These are phyloP conservation scores for Hirschioporus abietinus DNA, from an alignment of 768 basidiomycete species.

Conservation along the genomic window DNA sequence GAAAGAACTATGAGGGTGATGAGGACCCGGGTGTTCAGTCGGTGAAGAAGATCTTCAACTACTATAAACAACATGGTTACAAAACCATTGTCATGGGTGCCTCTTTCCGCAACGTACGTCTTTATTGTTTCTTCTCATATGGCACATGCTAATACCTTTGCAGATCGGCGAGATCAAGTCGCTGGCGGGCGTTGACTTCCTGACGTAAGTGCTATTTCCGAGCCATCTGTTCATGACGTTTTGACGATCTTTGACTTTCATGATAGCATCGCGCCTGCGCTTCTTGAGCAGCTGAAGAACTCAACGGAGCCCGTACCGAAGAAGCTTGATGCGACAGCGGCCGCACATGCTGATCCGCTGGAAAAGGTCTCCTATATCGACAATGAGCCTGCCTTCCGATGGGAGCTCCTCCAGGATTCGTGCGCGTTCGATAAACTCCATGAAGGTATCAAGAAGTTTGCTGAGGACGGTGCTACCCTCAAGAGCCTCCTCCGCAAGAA, in stretches of 20 bases:
- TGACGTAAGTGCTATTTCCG: constrained; percentile 42
- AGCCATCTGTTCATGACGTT: background rate
- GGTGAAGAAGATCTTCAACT: constrained; percentile 97
- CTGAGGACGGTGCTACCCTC: constrained; percentile 88
- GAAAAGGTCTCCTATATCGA: constrained; percentile 82
- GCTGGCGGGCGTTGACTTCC: constrained; percentile 94
- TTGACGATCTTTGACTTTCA: background rate
- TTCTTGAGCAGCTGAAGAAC: constrained; percentile 91
- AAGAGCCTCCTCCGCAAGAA: constrained; percentile 75
- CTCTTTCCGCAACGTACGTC: constrained; percentile 92
- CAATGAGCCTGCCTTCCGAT: constrained; percentile 95
- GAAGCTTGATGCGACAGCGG: constrained; percentile 66
- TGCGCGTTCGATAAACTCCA: constrained; percentile 99
- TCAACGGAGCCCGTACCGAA: constrained; percentile 74
- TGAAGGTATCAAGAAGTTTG: constrained; percentile 98
- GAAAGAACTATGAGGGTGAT: constrained; percentile 84
- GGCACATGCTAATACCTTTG: background rate
- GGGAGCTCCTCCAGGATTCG: constrained; percentile 84
- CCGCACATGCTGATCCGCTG: constrained; percentile 54
- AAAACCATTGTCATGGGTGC: constrained; percentile 99
- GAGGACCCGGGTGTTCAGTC: constrained; percentile 94
- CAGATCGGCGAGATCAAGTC: constrained; percentile 89
- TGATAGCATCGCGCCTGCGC: constrained; percentile 65
- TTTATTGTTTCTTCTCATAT: constrained; percentile 3
- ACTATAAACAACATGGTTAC: constrained; percentile 98